Evolutionary conservation across 352 stramenopile genomes (phyloP).

Genomic region (Globisporangium carolinianum): DNA sequence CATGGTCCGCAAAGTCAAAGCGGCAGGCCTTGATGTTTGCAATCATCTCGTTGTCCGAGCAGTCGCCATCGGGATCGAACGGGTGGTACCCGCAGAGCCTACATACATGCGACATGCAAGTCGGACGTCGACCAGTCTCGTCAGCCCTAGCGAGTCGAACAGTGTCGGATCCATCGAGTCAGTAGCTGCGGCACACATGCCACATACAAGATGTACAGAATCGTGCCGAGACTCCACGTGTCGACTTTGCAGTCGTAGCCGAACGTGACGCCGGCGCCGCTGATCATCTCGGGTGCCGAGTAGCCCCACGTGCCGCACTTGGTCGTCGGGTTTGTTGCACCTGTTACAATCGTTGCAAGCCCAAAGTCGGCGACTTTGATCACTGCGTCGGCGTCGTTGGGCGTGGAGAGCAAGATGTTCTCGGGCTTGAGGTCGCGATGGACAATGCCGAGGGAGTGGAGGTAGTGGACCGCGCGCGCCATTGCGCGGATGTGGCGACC

Average conservation of each 20-base stretch:
- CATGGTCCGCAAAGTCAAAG: constrained; percentile 71
- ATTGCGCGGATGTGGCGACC: constrained; percentile 68
- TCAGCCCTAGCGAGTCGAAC: too few species aligned
- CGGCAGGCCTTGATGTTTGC: constrained; percentile 66
- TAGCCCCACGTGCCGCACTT: constrained; percentile 82
- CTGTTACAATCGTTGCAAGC: constrained; percentile 73
- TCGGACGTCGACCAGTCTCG: too few species aligned
- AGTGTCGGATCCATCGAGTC: too few species aligned
- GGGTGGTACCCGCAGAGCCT: constrained; percentile 78
- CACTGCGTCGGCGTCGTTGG: constrained; percentile 47
- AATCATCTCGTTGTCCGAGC: constrained; percentile 81
- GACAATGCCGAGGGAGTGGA: constrained; percentile 70
- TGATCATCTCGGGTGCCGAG: constrained; percentile 83
- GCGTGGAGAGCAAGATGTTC: constrained; percentile 74
- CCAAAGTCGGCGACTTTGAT: constrained; percentile 84
- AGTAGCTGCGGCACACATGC: background rate
- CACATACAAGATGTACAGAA: constrained; percentile 77
- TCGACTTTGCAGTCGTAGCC: constrained; percentile 83
- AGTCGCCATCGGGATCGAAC: constrained; percentile 68
- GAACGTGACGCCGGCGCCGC: constrained; percentile 53
- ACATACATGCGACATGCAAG: constrained; percentile 1
- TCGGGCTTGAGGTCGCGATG: constrained; percentile 82
- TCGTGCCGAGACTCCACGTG: constrained; percentile 83
- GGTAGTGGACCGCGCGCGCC: constrained; percentile 58
- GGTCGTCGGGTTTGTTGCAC: constrained; percentile 44